These are phyloP conservation scores for Leccinellum albellum DNA, from an alignment of 768 basidiomycete genomes.

Conservation along the genomic window DNA sequence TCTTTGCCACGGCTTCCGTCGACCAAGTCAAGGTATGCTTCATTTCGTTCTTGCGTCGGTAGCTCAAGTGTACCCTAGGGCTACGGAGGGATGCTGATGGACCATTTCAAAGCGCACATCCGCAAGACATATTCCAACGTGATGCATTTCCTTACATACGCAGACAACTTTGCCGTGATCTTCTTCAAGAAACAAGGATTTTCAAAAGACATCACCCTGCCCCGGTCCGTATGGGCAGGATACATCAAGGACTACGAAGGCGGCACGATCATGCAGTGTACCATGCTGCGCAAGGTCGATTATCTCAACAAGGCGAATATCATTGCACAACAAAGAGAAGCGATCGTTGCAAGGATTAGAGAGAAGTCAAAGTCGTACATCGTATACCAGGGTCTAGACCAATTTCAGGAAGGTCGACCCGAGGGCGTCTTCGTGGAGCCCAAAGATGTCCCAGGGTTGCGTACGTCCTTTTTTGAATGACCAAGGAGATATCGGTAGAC, in stretches of 20 bases:
- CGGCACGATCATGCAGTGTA: conserved; percentile 98
- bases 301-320: conserved; percentile 80
- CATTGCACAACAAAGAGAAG: conserved; percentile 80
- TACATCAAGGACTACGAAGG: conserved; percentile 99
- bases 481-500: background rate
- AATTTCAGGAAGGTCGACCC: conserved; percentile 61
- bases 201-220: conserved; percentile 93
- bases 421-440: conserved; percentile 58
- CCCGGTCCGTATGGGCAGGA: conserved; percentile 90
- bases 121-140: conserved; percentile 77
- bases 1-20: conserved; percentile 94
- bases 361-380: conserved; percentile 84
- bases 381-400: conserved; percentile 73
- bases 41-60: background rate
- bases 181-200: conserved; percentile 99
- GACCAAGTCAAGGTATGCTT: conserved; percentile 90
- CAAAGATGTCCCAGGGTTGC: conserved; percentile 81
- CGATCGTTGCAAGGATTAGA: conserved; percentile 84
- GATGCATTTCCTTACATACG: conserved; percentile 96
- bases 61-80: conserved; percentile 51
- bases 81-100: conserved; percentile 98
- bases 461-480: conserved; percentile 40
- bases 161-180: conserved; percentile 98
- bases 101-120: conserved; percentile 94
- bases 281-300: conserved; percentile 88